A percentile compares a stretch with the other conserved stretches of the same genome.
These are phyloP conservation scores for Amanita exitialis DNA, from an alignment of 768 basidiomycete species.

Conservation along the genomic window DNA sequence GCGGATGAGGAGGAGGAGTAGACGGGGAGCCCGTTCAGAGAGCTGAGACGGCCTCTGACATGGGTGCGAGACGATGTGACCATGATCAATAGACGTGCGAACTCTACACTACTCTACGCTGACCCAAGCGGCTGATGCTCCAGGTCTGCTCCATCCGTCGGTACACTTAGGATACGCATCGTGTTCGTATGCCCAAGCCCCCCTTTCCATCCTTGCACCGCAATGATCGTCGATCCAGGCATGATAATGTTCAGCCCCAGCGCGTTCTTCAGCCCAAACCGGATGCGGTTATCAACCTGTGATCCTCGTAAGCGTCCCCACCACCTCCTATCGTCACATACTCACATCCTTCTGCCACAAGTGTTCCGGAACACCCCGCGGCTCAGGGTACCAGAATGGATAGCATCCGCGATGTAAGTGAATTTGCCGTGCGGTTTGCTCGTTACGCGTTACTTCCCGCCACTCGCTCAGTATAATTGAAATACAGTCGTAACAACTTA, in stretches of 20 bases:
- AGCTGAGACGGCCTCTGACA: constrained; percentile 22
- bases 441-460: constrained; percentile 82
- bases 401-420: constrained; percentile 96
- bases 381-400: constrained; percentile 94
- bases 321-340: background rate
- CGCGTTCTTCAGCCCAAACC: constrained; percentile 80
- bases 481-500: constrained; percentile 22
- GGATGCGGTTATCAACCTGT: constrained; percentile 83
- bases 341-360: constrained; percentile 98
- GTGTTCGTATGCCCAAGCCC: constrained; percentile 96
- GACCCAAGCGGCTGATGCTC: constrained; percentile 53
- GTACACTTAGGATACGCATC: constrained; percentile 73
- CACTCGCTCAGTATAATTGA: background rate
- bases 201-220: constrained; percentile 99
- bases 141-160: constrained; percentile 72
- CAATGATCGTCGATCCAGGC: constrained; percentile 82
- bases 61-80: constrained; percentile 23
- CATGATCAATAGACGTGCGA: constrained; percentile 17
- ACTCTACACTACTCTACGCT: constrained; percentile 8
- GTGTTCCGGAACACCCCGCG: constrained; percentile 75
- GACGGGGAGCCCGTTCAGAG: constrained; percentile 21
- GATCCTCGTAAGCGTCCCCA: background rate
- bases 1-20: constrained; percentile 37
- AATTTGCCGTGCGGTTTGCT: constrained; percentile 92
- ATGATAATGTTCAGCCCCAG: constrained; percentile 79